Evolutionary conservation across 129 eudicot species (phyloP).

Genomic region (Helichrysum umbraculigerum): DNA sequence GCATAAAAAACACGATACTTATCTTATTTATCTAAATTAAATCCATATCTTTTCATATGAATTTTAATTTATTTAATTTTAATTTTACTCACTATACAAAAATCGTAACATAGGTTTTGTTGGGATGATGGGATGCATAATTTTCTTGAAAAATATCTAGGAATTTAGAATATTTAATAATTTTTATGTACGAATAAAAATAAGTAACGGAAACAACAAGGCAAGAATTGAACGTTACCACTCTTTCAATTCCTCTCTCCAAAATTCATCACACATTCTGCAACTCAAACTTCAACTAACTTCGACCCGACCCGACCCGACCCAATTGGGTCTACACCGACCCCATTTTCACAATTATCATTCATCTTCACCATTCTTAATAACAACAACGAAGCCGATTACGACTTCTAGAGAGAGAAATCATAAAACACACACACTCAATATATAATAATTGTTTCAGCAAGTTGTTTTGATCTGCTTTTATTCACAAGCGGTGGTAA

Average conservation of each 20-base stretch:
- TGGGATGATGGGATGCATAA: too few relatives aligned
- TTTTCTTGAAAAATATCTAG: too few relatives aligned
- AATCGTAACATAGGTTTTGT: too few relatives aligned
- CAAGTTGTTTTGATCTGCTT: slow-evolving; percentile 9
- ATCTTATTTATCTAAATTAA: too few relatives aligned
- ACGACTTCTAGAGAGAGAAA: slow-evolving; percentile 32
- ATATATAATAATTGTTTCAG: background rate
- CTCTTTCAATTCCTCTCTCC: slow-evolving; percentile 22
- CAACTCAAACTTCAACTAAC: slow-evolving; percentile 18
- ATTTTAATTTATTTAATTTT: too few relatives aligned
- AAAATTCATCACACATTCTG: slow-evolving; percentile 21
- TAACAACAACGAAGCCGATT: slow-evolving; percentile 35
- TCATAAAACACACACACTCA: background rate
- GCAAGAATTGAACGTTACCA: slow-evolving; percentile 31
- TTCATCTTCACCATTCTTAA: slow-evolving; percentile 20
- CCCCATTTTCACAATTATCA: slow-evolving; percentile 4
- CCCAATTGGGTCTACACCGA: slow-evolving; percentile 30
- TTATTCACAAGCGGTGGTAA: slow-evolving; percentile 17
- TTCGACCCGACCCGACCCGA: slow-evolving; percentile 41
- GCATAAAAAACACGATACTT: too few relatives aligned
- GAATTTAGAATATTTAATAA: too few relatives aligned
- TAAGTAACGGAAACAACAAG: slow-evolving; percentile 30
- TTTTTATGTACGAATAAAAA: background rate
- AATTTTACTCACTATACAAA: too few relatives aligned
- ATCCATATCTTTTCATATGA: too few relatives aligned